A percentile compares a stretch with the other conserved stretches of the same genome.
Conservation (phyloP, 2,329 filamentous ascomycete species). For the Macrophomina phaseolina region DNA sequence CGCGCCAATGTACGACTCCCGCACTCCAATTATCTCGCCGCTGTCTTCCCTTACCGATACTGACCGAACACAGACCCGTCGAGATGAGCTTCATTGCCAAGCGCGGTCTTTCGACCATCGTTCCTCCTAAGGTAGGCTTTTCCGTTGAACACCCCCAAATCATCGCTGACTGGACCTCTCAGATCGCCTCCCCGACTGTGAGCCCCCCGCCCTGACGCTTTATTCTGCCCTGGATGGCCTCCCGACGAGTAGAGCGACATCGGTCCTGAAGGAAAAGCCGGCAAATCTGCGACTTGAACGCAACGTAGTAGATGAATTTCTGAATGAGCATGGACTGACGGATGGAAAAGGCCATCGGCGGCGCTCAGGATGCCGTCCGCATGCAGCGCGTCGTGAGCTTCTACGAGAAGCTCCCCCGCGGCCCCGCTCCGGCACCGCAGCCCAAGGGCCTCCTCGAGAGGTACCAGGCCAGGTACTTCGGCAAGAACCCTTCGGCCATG, state of each 20-base stretch:
- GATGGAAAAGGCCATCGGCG: conserved; percentile 78
- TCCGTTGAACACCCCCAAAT: conserved; percentile 14
- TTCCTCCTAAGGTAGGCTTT: conserved; percentile 88
- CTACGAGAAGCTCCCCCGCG: conserved; percentile 98
- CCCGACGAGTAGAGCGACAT: conserved; percentile 8
- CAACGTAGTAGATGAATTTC: neutral
- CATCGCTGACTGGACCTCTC: conserved; percentile 45
- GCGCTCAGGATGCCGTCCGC: conserved; percentile 91
- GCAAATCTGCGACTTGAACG: neutral
- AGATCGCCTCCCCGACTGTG: conserved; percentile 88
- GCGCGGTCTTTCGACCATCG: conserved; percentile 95
- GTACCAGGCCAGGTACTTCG: conserved; percentile 89
- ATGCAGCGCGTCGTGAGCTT: conserved; percentile 99
- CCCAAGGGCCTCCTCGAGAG: conserved; percentile 81
- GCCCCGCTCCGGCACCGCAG: conserved; percentile 82
- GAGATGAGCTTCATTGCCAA: conserved; percentile 93
- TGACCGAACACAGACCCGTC: conserved; percentile 50
- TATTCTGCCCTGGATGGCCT: conserved; percentile 4
- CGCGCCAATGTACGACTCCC: conserved; percentile 24
- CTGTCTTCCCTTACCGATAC: conserved; percentile 23
- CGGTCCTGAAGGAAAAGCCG: conserved; percentile 18
- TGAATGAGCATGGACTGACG: conserved; percentile 36
- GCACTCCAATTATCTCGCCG: neutral
- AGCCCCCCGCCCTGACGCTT: conserved; percentile 40
- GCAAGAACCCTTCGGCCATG: conserved; percentile 85